phyloP scores from a whole-genome alignment of 129 eudicot species.

The Dittrichia graveolens region DNA sequence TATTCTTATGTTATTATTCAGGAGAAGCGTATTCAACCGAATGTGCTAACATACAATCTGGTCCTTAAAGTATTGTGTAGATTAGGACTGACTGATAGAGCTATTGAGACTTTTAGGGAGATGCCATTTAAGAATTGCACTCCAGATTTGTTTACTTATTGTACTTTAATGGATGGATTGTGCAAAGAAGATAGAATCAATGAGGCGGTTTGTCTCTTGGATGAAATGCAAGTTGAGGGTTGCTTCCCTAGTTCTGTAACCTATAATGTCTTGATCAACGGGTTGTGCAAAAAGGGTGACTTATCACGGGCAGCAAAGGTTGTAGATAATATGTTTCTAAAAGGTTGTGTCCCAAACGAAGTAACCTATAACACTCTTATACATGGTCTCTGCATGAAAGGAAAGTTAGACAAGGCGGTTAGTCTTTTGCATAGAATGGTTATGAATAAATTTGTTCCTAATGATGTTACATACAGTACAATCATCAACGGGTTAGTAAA shows the following conservation, averaged over 20 bases:
- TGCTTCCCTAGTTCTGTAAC: constrained; percentile 62
- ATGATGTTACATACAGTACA: constrained; percentile 77
- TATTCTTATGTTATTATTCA: constrained; percentile 39
- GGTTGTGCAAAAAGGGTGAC: constrained; percentile 82
- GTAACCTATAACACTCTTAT: constrained; percentile 87
- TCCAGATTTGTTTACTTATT: constrained; percentile 82
- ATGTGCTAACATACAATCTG: constrained; percentile 78
- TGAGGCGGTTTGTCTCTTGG: constrained; percentile 82
- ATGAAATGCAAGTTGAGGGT: constrained; percentile 96
- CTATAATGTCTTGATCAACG: constrained; percentile 76
- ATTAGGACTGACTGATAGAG: constrained; percentile 59
- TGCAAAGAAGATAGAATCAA: constrained; percentile 78
- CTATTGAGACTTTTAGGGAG: constrained; percentile 62
- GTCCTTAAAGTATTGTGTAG: constrained; percentile 72
- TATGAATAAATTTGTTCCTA: constrained; percentile 60
- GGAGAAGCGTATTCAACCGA: constrained; percentile 47
- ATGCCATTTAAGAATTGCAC: constrained; percentile 59
- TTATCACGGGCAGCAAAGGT: constrained; percentile 78
- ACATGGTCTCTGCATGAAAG: constrained; percentile 79
- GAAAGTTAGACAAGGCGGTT: constrained; percentile 79
- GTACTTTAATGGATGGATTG: constrained; percentile 94
- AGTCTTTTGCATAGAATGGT: constrained; percentile 81
- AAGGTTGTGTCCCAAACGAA: constrained; percentile 86
- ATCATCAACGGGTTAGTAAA: constrained; percentile 84
- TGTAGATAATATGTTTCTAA: constrained; percentile 85